A percentile compares a stretch with the other conserved stretches of the same genome.
These are phyloP conservation scores for Hortiboletus flavorubellus DNA, from an alignment of 768 basidiomycete genomes.

Conservation along the genomic window DNA sequence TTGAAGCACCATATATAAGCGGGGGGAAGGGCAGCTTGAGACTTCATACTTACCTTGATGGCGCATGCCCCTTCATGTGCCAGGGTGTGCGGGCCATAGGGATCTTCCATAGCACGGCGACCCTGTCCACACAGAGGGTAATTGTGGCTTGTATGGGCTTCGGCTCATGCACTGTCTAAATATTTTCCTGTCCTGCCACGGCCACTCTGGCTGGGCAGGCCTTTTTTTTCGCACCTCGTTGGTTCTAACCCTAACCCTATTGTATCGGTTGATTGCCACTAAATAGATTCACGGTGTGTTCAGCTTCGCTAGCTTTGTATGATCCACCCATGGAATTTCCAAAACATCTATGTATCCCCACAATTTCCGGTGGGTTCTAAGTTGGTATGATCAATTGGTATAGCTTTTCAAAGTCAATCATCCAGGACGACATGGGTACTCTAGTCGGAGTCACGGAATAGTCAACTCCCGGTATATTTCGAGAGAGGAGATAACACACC, in stretches of 20 bases:
- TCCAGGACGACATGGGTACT: slow-evolving; percentile 21
- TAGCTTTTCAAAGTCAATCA: slow-evolving; percentile 6
- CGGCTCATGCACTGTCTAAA: slow-evolving; percentile 71
- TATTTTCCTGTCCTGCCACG: slow-evolving; percentile 68
- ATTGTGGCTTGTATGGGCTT: slow-evolving; percentile 60
- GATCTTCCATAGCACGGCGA: slow-evolving; percentile 68
- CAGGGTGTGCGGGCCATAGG: slow-evolving; percentile 51
- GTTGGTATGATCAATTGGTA: background rate
- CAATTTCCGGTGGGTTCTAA: background rate
- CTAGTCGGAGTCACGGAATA: slow-evolving; percentile 2
- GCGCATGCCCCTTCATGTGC: background rate
- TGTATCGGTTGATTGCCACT: background rate
- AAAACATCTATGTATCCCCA: background rate
- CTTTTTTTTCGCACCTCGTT: slow-evolving; percentile 34
- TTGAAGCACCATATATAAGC: slow-evolving; percentile 26
- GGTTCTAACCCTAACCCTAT: slow-evolving; percentile 48
- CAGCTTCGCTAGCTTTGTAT: background rate
- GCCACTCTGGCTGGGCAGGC: slow-evolving; percentile 52
- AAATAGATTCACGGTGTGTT: background rate
- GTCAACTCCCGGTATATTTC: background rate
- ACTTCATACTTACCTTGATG: slow-evolving; percentile 38
- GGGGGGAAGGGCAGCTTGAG: fast-evolving
- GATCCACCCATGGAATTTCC: background rate
- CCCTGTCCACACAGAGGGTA: slow-evolving; percentile 62
- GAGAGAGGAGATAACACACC: slow-evolving; percentile 17